These are phyloP conservation scores for Fusarium pseudograminearum DNA, from an alignment of 2,329 filamentous ascomycete species.

Conservation along the genomic window DNA sequence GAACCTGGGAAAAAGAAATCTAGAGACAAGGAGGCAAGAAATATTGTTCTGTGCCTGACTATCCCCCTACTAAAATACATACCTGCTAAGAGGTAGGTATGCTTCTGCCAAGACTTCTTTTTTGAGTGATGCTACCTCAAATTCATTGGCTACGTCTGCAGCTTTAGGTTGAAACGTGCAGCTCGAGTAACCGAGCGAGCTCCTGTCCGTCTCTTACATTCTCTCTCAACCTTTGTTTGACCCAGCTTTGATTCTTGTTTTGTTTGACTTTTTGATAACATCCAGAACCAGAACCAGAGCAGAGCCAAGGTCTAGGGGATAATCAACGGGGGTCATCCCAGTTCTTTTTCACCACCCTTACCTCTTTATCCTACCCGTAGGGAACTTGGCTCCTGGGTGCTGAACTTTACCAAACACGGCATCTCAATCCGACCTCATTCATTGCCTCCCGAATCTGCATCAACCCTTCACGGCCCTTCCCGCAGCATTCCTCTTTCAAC, in stretches of 20 bases:
- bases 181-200: slow-evolving; percentile 18
- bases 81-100: background rate
- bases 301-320: slow-evolving; percentile 29
- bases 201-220: slow-evolving; percentile 20
- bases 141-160: slow-evolving; percentile 24
- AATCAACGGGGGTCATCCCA: slow-evolving; percentile 45
- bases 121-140: background rate
- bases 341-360: slow-evolving; percentile 38
- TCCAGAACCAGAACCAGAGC: slow-evolving; percentile 17
- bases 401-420: slow-evolving; percentile 38
- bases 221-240: slow-evolving; percentile 24
- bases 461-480: slow-evolving; percentile 46
- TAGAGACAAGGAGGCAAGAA: slow-evolving; percentile 11
- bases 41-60: slow-evolving; percentile 19
- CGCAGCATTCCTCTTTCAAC: slow-evolving; percentile 38
- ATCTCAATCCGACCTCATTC: slow-evolving; percentile 39
- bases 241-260: slow-evolving; percentile 32
- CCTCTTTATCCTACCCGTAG: slow-evolving; percentile 19
- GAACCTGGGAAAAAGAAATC: slow-evolving; percentile 14
- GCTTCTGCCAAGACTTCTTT: slow-evolving; percentile 16
- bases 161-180: slow-evolving; percentile 35
- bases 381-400: slow-evolving; percentile 16
- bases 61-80: background rate
- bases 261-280: slow-evolving; percentile 38
- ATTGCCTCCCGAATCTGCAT: slow-evolving; percentile 42